Percentiles rank a stretch among this genome's conserved stretches.
These are phyloP conservation scores for Dictyostelium discoideum DNA, from an alignment of 78 protist species.

Conservation along the genomic window DNA sequence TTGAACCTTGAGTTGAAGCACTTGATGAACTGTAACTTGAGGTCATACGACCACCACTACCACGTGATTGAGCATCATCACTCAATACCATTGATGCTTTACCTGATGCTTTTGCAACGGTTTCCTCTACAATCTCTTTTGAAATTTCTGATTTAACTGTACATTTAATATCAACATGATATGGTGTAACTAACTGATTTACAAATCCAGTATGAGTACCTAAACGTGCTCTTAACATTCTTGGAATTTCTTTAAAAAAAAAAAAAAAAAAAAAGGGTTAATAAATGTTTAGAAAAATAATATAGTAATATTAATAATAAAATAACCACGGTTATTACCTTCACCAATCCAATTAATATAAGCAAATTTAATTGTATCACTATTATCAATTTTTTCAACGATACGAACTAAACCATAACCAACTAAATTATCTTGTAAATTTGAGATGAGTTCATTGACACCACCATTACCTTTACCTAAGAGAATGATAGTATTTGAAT, in stretches of 20 bases:
- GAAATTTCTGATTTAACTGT: constrained; percentile 42
- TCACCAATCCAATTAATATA: constrained; percentile 79
- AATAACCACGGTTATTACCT: neutral
- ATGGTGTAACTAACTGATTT: constrained; percentile 63
- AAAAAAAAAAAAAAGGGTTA: too few relatives aligned
- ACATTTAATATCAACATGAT: constrained; percentile 78
- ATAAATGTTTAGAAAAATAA: too few relatives aligned
- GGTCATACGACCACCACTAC: neutral
- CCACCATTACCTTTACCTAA: constrained; percentile 73
- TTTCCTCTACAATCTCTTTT: constrained; percentile 34
- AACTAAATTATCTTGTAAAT: constrained; percentile 34
- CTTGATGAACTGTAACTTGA: neutral
- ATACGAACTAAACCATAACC: constrained; percentile 71
- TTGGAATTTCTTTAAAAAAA: constrained; percentile 19
- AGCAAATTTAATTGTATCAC: constrained; percentile 80
- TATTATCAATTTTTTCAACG: constrained; percentile 77
- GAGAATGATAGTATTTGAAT: constrained; percentile 31
- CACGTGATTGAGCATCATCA: neutral
- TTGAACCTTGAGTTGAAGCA: neutral
- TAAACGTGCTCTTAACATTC: constrained; percentile 79
- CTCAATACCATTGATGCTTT: constrained; percentile 32
- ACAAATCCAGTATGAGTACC: constrained; percentile 65
- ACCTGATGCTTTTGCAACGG: constrained; percentile 55
- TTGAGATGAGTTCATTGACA: constrained; percentile 7
- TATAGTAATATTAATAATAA: too few relatives aligned